Evolutionary conservation across 2,329 filamentous ascomycete species (phyloP), one percentile per base, ranked within the genome.

Genomic region (Penicillium sp.): DNA sequence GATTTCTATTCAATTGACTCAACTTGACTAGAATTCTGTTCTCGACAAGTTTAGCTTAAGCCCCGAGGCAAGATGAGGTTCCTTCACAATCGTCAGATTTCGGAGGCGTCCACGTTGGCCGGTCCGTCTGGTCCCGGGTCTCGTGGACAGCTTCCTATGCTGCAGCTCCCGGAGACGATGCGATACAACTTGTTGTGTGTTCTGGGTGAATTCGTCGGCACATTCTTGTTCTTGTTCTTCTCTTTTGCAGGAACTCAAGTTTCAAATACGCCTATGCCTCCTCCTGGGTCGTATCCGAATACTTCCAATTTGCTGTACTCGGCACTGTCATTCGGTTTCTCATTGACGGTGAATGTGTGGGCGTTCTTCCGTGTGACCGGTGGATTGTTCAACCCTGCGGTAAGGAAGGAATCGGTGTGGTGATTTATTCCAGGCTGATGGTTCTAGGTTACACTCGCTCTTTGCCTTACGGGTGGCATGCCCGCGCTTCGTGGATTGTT

Each of bases 381-480:
- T 24, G 80, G 79, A 3, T 66, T 82, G 16, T 83, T 83, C 65
- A 83, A 82, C 56, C 81, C 81, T 2, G 75, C 73, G 43, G 78
- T 80, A 74, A 49, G 73, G 14, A 14, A 11, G 35, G 10, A 0
- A 39, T 39, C n/a, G 7, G 35, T 39, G 7, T 9, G 8, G 3
- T 39, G 16, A 5, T 39, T 39, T 10, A 58, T 35, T 22, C 7
- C 4, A 31, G 10, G 6, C 7, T 21, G 19, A 14, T 11, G 2
- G 31, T 53, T 16, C 21, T 39, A 79, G 77, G 78, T 82, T n/a
- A 86, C 86, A 0, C 71, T 89, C 1, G 84, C 81, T 1, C 79
- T 89, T 21, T 78, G 81, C n/a, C 75, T 88, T 3, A 81, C 84
- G 49, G 84, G 84, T 2, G 83, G 81, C 4, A 76, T 88, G 44